phyloP scores from a whole-genome alignment of 257 asterid species.

The Nicotiana tomentosiformis region DNA sequence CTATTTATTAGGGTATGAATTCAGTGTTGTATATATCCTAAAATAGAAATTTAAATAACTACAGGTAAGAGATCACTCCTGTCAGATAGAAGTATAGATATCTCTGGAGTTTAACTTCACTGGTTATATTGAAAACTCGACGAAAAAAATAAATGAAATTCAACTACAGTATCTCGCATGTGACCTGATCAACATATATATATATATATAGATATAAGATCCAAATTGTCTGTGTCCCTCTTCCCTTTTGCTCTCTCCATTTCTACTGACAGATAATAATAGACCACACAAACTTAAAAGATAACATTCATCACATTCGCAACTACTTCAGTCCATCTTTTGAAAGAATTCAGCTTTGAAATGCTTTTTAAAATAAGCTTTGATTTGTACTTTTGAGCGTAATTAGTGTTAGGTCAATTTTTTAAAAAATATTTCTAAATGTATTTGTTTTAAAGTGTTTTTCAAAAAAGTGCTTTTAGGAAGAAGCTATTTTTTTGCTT shows the following conservation, averaged over 20 bases:
- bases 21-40: not conserved
- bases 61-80: not conserved
- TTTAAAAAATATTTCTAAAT: too few relatives aligned
- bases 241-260: not conserved
- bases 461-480: too few relatives aligned
- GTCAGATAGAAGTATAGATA: conserved; percentile 1
- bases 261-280: not conserved
- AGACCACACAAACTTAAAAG: not conserved
- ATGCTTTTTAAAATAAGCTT: too few relatives aligned
- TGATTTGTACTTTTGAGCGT: too few relatives aligned
- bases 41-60: not conserved
- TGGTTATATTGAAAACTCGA: not conserved
- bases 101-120: conserved; percentile 6
- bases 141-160: not conserved
- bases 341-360: too few relatives aligned
- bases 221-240: not conserved
- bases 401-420: too few relatives aligned
- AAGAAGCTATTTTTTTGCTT: too few relatives aligned
- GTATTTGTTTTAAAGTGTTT: too few relatives aligned
- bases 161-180: not conserved
- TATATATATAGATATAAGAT: not conserved
- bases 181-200: not conserved
- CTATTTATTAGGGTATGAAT: not conserved
- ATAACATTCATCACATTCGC: not conserved
- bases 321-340: not conserved